A percentile compares a stretch with the other conserved stretches of the same genome.
Conservation (phyloP, 2,329 filamentous ascomycete genomes). For the Colletotrichum kahawae region DNA sequence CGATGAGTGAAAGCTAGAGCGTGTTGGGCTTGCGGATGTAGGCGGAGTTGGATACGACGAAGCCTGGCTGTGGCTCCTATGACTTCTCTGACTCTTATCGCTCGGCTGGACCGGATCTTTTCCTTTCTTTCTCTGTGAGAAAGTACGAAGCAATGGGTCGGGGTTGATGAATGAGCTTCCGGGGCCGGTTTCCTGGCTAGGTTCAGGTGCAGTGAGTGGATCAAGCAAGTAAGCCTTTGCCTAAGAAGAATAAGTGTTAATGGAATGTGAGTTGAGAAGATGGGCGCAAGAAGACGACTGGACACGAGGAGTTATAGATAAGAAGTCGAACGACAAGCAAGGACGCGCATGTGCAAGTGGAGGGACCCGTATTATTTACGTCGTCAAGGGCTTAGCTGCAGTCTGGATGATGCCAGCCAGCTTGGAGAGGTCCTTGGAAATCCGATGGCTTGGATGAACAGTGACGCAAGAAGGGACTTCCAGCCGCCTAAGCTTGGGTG, state of each 20-base stretch:
- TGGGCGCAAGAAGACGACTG: background rate
- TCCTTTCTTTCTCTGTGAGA: conserved; percentile 28
- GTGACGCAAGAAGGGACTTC: conserved; percentile 21
- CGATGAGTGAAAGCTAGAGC: conserved; percentile 49
- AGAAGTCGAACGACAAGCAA: background rate
- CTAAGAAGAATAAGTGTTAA: conserved; percentile 40
- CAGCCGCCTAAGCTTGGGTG: conserved; percentile 1
- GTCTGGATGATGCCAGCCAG: conserved; percentile 7
- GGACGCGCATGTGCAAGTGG: conserved; percentile 13
- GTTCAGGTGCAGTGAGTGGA: conserved; percentile 71
- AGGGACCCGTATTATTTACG: conserved; percentile 24
- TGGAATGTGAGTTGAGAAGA: background rate
- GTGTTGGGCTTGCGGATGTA: conserved; percentile 57
- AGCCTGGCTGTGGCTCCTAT: conserved; percentile 8
- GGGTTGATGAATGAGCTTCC: conserved; percentile 58
- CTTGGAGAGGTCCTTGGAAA: conserved; percentile 20
- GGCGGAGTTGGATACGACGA: conserved; percentile 52
- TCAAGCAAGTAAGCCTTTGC: conserved; percentile 71
- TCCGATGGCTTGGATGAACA: conserved; percentile 6
- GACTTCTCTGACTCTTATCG: background rate
- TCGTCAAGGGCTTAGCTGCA: conserved; percentile 22
- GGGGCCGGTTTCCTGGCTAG: conserved; percentile 70
- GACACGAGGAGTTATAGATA: background rate
- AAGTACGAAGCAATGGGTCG: conserved; percentile 26
- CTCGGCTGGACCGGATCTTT: background rate